phyloP scores from a whole-genome alignment of 805 yeast species.

The Candida schatavii region DNA sequence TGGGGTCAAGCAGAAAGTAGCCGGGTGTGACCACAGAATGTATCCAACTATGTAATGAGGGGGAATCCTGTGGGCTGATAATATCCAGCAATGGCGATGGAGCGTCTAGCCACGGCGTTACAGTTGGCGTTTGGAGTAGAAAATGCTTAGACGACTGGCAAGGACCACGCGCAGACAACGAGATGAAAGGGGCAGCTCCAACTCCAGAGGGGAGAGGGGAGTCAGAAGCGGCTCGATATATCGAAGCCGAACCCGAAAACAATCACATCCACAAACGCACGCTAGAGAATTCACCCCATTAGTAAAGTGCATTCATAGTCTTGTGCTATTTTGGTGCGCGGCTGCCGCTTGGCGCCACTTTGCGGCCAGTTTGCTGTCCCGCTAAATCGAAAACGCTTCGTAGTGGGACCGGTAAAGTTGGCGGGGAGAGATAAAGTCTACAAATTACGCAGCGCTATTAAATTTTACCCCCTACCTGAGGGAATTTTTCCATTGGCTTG shows the following conservation, averaged over 20 bases:
- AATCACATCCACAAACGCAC: background rate
- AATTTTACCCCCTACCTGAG: slow-evolving; percentile 3
- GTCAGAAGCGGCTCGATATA: background rate
- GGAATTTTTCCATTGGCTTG: slow-evolving; percentile 6
- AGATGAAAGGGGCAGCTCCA: background rate
- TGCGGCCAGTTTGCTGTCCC: background rate
- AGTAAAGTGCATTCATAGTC: too few species aligned
- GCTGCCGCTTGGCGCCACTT: background rate
- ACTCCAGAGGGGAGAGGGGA: background rate
- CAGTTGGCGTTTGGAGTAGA: too few species aligned
- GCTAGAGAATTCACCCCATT: too few species aligned
- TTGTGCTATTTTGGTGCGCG: too few species aligned
- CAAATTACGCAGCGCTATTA: slow-evolving; percentile 6
- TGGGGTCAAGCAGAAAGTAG: background rate
- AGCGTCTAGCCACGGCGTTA: too few species aligned
- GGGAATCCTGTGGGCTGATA: background rate
- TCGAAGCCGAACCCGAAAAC: background rate
- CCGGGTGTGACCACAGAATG: background rate
- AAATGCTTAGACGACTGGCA: background rate
- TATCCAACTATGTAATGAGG: background rate
- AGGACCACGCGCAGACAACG: background rate
- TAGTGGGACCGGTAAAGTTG: background rate
- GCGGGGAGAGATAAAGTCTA: background rate
- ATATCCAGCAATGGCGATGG: too few species aligned
- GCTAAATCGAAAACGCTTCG: background rate